Conservation (phyloP, 768 basidiomycete species). For the Pleurotus cornucopiae region DNA sequence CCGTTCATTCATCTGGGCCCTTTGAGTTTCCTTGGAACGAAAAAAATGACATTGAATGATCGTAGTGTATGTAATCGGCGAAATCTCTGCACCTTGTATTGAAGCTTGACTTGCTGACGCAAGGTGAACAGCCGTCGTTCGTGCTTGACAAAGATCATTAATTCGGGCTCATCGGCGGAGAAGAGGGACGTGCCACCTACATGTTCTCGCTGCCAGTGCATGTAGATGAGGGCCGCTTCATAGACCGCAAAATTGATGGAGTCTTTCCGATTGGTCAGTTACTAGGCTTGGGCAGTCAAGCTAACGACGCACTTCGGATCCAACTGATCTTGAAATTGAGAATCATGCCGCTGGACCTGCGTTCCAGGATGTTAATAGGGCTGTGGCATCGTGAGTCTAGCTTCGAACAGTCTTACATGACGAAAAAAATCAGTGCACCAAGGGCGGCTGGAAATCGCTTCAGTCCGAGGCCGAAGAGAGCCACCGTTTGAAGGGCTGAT, state of each 20-base stretch:
- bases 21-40: slow-evolving; percentile 29
- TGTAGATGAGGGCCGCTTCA: slow-evolving; percentile 71
- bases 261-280: slow-evolving; percentile 26
- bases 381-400: too few species aligned
- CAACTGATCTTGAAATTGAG: slow-evolving; percentile 5
- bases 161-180: slow-evolving; percentile 15
- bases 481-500: slow-evolving; percentile 36
- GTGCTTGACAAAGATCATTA: slow-evolving; percentile 22
- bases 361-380: too few species aligned
- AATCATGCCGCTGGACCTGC: slow-evolving; percentile 1
- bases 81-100: slow-evolving; percentile 9
- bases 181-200: slow-evolving; percentile 23
- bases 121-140: slow-evolving; percentile 41
- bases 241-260: slow-evolving; percentile 74
- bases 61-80: not conserved
- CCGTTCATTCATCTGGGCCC: slow-evolving; percentile 53
- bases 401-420: slow-evolving; percentile 23
- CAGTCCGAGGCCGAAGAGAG: slow-evolving; percentile 45
- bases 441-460: slow-evolving; percentile 40
- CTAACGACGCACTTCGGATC: slow-evolving; percentile 2
- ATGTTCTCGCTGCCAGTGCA: slow-evolving; percentile 23
- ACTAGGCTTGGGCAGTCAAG: not conserved
- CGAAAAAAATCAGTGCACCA: slow-evolving; percentile 34
- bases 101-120: slow-evolving; percentile 15
- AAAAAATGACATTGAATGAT: not conserved